Evolutionary conservation across 169 alveolate species (phyloP).

Genomic region (Ichthyophthirius multifiliis): DNA sequence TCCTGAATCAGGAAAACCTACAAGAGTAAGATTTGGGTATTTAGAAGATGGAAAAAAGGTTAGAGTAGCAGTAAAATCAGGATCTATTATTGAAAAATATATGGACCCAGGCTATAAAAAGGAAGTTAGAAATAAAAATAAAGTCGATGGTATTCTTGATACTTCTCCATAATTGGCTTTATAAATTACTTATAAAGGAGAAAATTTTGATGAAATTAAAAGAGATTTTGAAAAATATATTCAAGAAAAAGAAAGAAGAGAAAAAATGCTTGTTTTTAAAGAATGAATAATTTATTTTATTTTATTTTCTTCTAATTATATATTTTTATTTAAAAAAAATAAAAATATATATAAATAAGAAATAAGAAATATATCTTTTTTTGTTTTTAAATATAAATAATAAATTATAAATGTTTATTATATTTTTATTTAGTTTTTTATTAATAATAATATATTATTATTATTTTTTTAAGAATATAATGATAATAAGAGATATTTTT

Average conservation of each 20-base stretch:
- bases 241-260: constrained; percentile 36
- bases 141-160: constrained; percentile 49
- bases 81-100: constrained; percentile 57
- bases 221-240: constrained; percentile 54
- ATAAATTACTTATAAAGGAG: constrained; percentile 64
- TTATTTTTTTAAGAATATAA: too few species aligned
- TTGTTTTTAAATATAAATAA: too few species aligned
- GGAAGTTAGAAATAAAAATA: constrained; percentile 51
- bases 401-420: too few species aligned
- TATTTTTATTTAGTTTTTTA: too few species aligned
- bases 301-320: too few species aligned
- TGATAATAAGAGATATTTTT: too few species aligned
- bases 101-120: constrained; percentile 38
- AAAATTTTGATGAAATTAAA: constrained; percentile 56
- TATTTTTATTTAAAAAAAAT: too few species aligned
- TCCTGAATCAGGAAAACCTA: constrained; percentile 61
- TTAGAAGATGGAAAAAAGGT: constrained; percentile 59
- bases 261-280: constrained; percentile 27
- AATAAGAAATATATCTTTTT: too few species aligned
- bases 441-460: too few species aligned
- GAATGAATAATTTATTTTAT: constrained; percentile 22
- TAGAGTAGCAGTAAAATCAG: constrained; percentile 53
- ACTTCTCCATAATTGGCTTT: constrained; percentile 53
- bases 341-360: too few species aligned
- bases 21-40: constrained; percentile 48